Conservation (phyloP, 2,329 filamentous ascomycete species). For the Aciculosporium take region DNA sequence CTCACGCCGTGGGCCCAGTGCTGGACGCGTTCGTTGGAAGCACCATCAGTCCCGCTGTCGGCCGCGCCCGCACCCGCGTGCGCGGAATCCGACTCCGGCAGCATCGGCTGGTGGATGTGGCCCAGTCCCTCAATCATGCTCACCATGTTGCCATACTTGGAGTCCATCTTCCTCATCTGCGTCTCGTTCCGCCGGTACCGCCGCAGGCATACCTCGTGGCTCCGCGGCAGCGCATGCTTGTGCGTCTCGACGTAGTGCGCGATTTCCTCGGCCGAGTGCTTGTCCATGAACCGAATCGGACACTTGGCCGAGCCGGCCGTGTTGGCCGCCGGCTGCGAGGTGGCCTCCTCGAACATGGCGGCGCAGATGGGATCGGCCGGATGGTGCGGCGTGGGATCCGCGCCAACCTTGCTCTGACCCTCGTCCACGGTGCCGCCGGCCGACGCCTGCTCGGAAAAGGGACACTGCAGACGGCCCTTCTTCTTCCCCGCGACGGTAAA, state of each 20-base stretch:
- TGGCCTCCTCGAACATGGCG: slow-evolving; percentile 46
- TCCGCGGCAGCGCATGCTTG: slow-evolving; percentile 87
- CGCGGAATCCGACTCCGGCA: slow-evolving; percentile 44
- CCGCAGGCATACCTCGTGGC: slow-evolving; percentile 82
- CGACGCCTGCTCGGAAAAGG: slow-evolving; percentile 45
- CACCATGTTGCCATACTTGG: slow-evolving; percentile 82
- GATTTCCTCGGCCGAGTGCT: slow-evolving; percentile 85
- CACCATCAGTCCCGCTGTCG: slow-evolving; percentile 34
- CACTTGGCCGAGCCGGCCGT: slow-evolving; percentile 51
- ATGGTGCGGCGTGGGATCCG: slow-evolving; percentile 32
- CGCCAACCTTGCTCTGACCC: slow-evolving; percentile 9
- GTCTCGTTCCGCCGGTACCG: slow-evolving; percentile 78
- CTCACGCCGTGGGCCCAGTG: slow-evolving; percentile 74
- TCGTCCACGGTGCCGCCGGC: slow-evolving; percentile 18
- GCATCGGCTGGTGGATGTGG: slow-evolving; percentile 73
- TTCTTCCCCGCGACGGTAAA: slow-evolving; percentile 78
- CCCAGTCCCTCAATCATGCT: slow-evolving; percentile 91
- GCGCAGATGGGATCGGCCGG: slow-evolving; percentile 48
- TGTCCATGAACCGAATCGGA: slow-evolving; percentile 82
- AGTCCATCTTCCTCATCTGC: slow-evolving; percentile 76
- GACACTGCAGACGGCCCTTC: slow-evolving; percentile 66
- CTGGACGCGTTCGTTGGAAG: slow-evolving; percentile 59
- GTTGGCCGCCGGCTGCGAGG: slow-evolving; percentile 35
- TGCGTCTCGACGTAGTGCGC: slow-evolving; percentile 88
- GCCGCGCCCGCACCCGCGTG: slow-evolving; percentile 26